These are phyloP conservation scores for Funneliformis mosseae DNA, from an alignment of 192 early-diverging fungal species.

Conservation along the genomic window DNA sequence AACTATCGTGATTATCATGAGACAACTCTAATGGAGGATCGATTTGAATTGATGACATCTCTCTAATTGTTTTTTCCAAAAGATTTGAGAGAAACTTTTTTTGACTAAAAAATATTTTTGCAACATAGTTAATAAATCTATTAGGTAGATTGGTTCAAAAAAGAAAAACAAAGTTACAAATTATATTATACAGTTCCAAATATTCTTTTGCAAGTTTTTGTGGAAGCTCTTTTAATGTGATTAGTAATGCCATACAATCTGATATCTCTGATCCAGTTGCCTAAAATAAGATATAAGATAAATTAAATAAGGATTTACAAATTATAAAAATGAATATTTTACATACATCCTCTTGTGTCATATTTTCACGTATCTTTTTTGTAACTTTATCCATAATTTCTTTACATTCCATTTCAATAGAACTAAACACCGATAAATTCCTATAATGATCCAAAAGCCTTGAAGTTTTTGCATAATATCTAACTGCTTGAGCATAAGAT, in stretches of 20 bases:
- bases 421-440: slow-evolving; percentile 72
- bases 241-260: slow-evolving; percentile 52
- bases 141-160: neutral
- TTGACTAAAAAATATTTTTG: slow-evolving; percentile 25
- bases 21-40: neutral
- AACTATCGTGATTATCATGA: neutral
- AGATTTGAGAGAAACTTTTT: slow-evolving; percentile 31
- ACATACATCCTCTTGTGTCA: slow-evolving; percentile 45
- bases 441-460: slow-evolving; percentile 78
- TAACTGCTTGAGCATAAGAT: slow-evolving; percentile 75
- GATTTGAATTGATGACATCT: slow-evolving; percentile 5
- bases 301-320: neutral
- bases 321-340: neutral
- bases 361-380: slow-evolving; percentile 55
- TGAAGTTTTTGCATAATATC: slow-evolving; percentile 69
- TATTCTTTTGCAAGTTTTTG: slow-evolving; percentile 47
- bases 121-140: neutral
- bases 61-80: slow-evolving; percentile 17
- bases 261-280: slow-evolving; percentile 50
- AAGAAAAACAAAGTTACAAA: neutral
- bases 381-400: slow-evolving; percentile 76
- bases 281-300: slow-evolving; percentile 30
- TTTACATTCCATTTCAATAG: slow-evolving; percentile 80
- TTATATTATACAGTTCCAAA: slow-evolving; percentile 47
- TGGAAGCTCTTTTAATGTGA: slow-evolving; percentile 49